Conservation (phyloP, 352 stramenopile species). For the Globisporangium rhizosaccharum region DNA sequence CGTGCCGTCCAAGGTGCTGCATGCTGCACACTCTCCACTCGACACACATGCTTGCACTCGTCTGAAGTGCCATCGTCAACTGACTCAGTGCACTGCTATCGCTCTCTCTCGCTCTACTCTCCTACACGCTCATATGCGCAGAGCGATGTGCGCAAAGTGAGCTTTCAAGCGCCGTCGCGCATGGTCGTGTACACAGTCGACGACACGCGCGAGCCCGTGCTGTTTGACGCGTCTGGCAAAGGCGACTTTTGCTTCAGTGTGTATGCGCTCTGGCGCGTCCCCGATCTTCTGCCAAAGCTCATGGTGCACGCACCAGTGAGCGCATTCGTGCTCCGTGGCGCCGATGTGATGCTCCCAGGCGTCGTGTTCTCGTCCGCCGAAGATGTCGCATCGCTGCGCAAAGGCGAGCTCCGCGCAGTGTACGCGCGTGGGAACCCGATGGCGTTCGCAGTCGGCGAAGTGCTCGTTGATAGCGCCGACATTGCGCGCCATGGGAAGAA, state of each 20-base stretch:
- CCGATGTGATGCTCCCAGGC: conserved; percentile 81
- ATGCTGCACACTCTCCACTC: not conserved
- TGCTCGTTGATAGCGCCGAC: conserved; percentile 62
- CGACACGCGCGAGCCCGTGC: conserved; percentile 51
- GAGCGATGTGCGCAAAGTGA: conserved; percentile 61
- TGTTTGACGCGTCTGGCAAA: conserved; percentile 73
- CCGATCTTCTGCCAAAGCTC: conserved; percentile 46
- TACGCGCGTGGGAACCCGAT: conserved; percentile 71
- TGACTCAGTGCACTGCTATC: not conserved
- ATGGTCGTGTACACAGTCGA: conserved; percentile 65
- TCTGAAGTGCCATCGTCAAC: not conserved
- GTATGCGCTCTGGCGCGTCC: conserved; percentile 60
- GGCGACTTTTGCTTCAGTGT: conserved; percentile 40
- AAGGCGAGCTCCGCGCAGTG: conserved; percentile 61
- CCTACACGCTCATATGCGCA: conserved; percentile 5
- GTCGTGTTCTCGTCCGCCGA: conserved; percentile 60
- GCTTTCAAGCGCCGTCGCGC: conserved; percentile 68
- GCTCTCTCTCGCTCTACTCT: not conserved
- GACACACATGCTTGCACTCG: not conserved
- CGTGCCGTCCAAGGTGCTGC: conserved; percentile 34
- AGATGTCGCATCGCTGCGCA: conserved; percentile 45
- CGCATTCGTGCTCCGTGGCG: conserved; percentile 71
- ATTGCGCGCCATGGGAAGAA: conserved; percentile 55
- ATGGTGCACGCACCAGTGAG: conserved; percentile 76
- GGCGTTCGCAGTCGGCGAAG: conserved; percentile 70